Evolutionary conservation across 2,329 filamentous ascomycete genomes (phyloP).

Genomic region (Paecilomyces dactylethromorphus): DNA sequence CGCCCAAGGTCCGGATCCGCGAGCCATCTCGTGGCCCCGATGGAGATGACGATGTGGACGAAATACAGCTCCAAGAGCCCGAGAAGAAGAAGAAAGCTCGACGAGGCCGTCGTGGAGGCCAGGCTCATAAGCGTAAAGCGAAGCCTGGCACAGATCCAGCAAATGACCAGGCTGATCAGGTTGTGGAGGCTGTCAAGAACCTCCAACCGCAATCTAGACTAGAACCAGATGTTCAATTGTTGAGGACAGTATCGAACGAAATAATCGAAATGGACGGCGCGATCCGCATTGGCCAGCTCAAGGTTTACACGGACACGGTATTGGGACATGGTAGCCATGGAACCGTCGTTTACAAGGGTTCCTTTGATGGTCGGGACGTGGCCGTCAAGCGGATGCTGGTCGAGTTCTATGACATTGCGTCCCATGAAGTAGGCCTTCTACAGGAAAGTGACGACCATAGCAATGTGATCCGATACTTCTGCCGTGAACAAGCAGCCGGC

Average conservation of each 20-base stretch:
- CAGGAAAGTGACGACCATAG: constrained; percentile 92
- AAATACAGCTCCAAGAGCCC: constrained; percentile 17
- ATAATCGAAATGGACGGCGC: constrained; percentile 54
- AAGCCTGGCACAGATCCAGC: constrained; percentile 47
- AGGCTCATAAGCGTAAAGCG: constrained; percentile 51
- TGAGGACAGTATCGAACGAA: constrained; percentile 48
- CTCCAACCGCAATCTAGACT: constrained; percentile 39
- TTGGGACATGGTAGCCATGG: constrained; percentile 82
- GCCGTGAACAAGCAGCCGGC: constrained; percentile 77
- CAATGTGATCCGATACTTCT: constrained; percentile 95
- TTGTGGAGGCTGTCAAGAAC: constrained; percentile 50
- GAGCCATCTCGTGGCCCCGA: constrained; percentile 29
- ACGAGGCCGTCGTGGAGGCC: constrained; percentile 64
- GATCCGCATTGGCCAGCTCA: constrained; percentile 55
- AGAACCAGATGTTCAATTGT: constrained; percentile 57
- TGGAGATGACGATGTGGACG: constrained; percentile 26
- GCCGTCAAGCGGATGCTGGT: constrained; percentile 96
- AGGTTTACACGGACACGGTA: constrained; percentile 54
- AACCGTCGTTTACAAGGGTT: constrained; percentile 93
- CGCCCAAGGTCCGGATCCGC: constrained; percentile 33
- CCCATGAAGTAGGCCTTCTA: constrained; percentile 83
- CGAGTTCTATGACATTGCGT: constrained; percentile 91
- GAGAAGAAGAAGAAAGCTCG: constrained; percentile 63
- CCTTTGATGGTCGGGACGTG: constrained; percentile 85
- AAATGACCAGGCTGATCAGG: constrained; percentile 53